These are phyloP conservation scores for Sorghum bicolor DNA, from an alignment of 176 grass and related monocot genomes.

Conservation along the genomic window Sorghum_bicolor_NCBIv3 NC_012878.2:54703001-54703500, in stretches of 20 bases:
- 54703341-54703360: constrained; percentile 7
- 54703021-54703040: background rate
- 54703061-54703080: background rate
- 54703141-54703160: background rate
- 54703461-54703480: background rate
- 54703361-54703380: background rate
- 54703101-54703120: background rate
- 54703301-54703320: background rate
- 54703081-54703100: background rate
- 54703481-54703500: no score
- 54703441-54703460: background rate
- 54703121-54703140: background rate
- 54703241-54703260: background rate
- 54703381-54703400: background rate
- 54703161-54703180: background rate
- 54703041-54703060: background rate
- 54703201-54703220: no score
- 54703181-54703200: no score
- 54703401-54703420: background rate
- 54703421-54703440: background rate
- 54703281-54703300: background rate
- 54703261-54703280: background rate
- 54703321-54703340: background rate
- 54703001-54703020: background rate
- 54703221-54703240: constrained; percentile 1